These are phyloP conservation scores for Ceratocystis smalleyi DNA, from an alignment of 2,329 filamentous ascomycete genomes.

Conservation along the genomic window DNA sequence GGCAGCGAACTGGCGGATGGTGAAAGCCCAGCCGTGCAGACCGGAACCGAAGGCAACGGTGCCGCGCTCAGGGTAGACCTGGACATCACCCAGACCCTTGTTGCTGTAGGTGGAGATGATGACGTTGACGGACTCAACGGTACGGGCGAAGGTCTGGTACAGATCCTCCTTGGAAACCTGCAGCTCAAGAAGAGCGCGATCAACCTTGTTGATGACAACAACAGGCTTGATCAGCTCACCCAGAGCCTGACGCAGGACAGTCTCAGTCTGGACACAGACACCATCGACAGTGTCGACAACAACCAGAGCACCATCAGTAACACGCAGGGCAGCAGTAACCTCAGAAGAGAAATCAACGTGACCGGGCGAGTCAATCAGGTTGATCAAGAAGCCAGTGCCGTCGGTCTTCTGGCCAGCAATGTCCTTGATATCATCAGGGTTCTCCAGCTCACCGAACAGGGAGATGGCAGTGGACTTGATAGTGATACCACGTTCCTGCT, in stretches of 20 bases:
- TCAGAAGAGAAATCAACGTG: constrained; percentile 99
- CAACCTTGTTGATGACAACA: constrained; percentile 99
- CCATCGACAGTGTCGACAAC: constrained; percentile 99
- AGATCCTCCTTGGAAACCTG: constrained; percentile 98
- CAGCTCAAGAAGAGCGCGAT: constrained; percentile 96
- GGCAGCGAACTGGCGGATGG: constrained; percentile 88
- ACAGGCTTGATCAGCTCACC: constrained; percentile 99
- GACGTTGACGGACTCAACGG: constrained; percentile 99
- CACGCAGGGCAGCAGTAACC: constrained; percentile 97
- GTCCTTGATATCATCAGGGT: constrained; percentile 83
- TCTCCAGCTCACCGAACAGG: constrained; percentile 71
- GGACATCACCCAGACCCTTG: constrained; percentile 90
- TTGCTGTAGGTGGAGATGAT: constrained; percentile 98
- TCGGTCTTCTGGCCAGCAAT: constrained; percentile 75
- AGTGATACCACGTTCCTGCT: constrained; percentile 99
- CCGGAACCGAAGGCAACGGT: constrained; percentile 98
- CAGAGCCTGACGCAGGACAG: constrained; percentile 94
- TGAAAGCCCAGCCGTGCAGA: constrained; percentile 99
- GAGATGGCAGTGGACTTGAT: constrained; percentile 99
- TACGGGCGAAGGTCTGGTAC: constrained; percentile 99
- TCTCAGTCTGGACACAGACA: constrained; percentile 99
- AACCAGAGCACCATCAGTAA: constrained; percentile 98
- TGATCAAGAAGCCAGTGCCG: constrained; percentile 97
- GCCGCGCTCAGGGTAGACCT: constrained; percentile 95
- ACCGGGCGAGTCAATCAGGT: constrained; percentile 98